Evolutionary conservation across 768 basidiomycete species (phyloP), one percentile per base, ranked within the genome.

Genomic region (Basidioascus undulatus): DNA sequence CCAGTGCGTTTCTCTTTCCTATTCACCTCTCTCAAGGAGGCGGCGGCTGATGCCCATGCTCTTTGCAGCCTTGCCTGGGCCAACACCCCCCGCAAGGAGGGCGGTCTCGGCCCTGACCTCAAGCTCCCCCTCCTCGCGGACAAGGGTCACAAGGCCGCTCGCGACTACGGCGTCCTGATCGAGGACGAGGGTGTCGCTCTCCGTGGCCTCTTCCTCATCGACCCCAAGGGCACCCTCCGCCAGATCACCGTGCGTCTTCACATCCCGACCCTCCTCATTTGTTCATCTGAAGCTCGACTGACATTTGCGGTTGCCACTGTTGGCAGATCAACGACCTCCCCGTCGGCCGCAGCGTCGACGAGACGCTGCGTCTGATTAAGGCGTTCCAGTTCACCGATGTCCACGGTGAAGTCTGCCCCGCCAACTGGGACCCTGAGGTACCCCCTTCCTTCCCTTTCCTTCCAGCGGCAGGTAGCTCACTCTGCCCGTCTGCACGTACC

Each of bases 281-380:
- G n/a, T 37, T 19, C 16, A 43, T 31, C 36, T 23, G 35, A 33
- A 13, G 21, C 18, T 26, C 30, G 19, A 13, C 25, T 39, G 13
- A 37, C 31, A 11, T 25, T 9, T 16, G 20, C 26, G 51, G 50
- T 16, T 31, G 41, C 21, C 49, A 48, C 41, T n/a, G n/a, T n/a
- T n/a, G n/a, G n/a, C n/a, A n/a, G n/a, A 65, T 89, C 46, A 89
- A 89, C 55, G 86, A 92, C 58, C 68, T 87, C 31, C 81, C 84
- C 12, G 83, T 89, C 37, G 86, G 86, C n/a, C 78, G 86, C 40
- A 84, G 81, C 3, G 84, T 89, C 40, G 83, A 84, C 28, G 86
- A 92, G 63, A 86, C 84, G 2, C 50, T 86, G 40, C 76, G 86
- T 44, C 71, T 92, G 37, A 63, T 92, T 61, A 74, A 87, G 59